phyloP scores from a whole-genome alignment of 305 asterid species.

The Plantago coronopus region DNA sequence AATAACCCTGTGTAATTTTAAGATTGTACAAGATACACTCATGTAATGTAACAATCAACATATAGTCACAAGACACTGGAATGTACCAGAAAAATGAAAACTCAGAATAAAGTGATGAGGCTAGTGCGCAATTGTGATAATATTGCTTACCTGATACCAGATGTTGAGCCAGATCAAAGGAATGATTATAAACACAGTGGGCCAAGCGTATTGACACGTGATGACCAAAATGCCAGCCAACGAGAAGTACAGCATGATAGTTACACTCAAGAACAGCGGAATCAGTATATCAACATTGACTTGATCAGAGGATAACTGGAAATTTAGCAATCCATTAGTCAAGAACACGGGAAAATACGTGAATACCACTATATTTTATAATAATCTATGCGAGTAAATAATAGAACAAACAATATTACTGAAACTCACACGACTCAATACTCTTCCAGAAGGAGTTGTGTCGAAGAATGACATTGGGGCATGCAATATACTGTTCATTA shows the following conservation, averaged over 20 bases:
- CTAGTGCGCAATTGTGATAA: too few relatives aligned
- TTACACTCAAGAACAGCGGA: slow-evolving; percentile 41
- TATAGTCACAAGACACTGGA: too few relatives aligned
- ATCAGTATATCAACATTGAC: slow-evolving; percentile 43
- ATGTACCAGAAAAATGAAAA: too few relatives aligned
- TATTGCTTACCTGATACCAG: slow-evolving; percentile 58
- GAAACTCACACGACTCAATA: slow-evolving; percentile 58
- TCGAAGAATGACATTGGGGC: slow-evolving; percentile 92
- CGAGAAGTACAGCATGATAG: slow-evolving; percentile 35
- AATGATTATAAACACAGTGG: slow-evolving; percentile 44
- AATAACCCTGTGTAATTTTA: slow-evolving; percentile 40
- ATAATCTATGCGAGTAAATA: too few relatives aligned
- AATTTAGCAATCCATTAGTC: too few relatives aligned
- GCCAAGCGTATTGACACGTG: slow-evolving; percentile 66
- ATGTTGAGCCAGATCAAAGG: slow-evolving; percentile 64
- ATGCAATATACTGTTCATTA: slow-evolving; percentile 47
- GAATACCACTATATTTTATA: too few relatives aligned
- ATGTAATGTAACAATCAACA: too few relatives aligned
- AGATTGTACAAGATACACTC: too few relatives aligned
- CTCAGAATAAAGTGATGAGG: too few relatives aligned
- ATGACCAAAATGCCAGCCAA: slow-evolving; percentile 44
- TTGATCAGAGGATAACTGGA: slow-evolving; percentile 35
- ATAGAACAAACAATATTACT: too few relatives aligned
- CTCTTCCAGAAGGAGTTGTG: slow-evolving; percentile 84
- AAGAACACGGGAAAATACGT: too few relatives aligned